phyloP scores from a whole-genome alignment of 148 eudicot genomes.

The Vaccinium darrowii region DNA sequence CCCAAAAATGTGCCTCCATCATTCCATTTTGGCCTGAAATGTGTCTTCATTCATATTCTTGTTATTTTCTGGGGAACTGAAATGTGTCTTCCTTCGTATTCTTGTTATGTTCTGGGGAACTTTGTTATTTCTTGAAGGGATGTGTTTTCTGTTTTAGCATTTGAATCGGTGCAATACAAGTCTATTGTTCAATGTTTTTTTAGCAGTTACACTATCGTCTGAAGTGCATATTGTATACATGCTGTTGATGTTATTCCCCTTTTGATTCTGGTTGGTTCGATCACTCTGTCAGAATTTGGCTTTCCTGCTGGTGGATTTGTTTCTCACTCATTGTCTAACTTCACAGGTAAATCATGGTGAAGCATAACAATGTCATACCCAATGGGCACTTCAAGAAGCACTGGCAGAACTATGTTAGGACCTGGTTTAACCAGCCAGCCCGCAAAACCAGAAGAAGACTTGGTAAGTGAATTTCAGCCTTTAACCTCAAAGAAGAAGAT shows the following conservation, averaged over 20 bases:
- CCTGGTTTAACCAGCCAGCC: slow-evolving; percentile 79
- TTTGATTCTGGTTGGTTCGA: not conserved
- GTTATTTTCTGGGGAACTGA: no score
- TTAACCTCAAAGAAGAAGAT: not conserved
- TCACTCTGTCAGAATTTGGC: not conserved
- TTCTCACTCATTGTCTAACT: not conserved
- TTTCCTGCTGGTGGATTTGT: not conserved
- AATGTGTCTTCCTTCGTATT: no score
- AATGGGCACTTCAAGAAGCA: slow-evolving; percentile 72
- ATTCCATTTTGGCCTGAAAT: not conserved
- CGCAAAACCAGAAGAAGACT: slow-evolving; percentile 60
- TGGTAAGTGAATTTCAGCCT: slow-evolving; percentile 25
- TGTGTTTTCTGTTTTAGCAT: not conserved
- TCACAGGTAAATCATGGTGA: slow-evolving; percentile 51
- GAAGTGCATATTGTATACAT: not conserved
- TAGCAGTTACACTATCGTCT: not conserved
- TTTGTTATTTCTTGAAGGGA: not conserved
- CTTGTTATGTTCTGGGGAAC: not conserved
- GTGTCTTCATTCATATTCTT: not conserved
- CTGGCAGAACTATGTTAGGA: slow-evolving; percentile 69
- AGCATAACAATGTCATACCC: slow-evolving; percentile 71
- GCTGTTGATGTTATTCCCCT: not conserved
- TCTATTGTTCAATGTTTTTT: not conserved
- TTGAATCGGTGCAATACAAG: not conserved
- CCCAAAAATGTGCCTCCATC: not conserved